Percentiles rank a stretch among this genome's conserved stretches.
phyloP scores from a whole-genome alignment of 2,329 filamentous ascomycete species.

The Pestalotiopsis sp. region DNA sequence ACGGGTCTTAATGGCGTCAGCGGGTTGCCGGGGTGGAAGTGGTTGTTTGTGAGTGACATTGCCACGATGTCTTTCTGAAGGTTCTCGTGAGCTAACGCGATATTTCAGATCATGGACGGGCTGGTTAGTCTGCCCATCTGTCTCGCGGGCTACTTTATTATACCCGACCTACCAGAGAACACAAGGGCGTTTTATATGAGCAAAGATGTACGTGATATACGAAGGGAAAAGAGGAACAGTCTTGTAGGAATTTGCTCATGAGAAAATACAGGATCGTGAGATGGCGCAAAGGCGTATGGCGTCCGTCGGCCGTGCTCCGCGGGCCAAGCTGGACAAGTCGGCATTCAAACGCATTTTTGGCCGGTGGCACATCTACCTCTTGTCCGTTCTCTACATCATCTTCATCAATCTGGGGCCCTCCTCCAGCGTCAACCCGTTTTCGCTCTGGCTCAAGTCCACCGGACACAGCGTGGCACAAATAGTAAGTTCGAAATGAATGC shows the following conservation, averaged over 20 bases:
- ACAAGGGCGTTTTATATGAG: slow-evolving; percentile 24
- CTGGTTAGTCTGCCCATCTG: slow-evolving; percentile 59
- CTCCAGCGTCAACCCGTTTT: slow-evolving; percentile 36
- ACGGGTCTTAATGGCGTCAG: slow-evolving; percentile 50
- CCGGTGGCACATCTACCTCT: slow-evolving; percentile 39
- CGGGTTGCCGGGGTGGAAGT: slow-evolving; percentile 55
- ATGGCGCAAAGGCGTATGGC: slow-evolving; percentile 23
- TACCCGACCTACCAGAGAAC: slow-evolving; percentile 25
- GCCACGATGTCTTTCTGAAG: not conserved
- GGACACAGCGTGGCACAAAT: slow-evolving; percentile 50
- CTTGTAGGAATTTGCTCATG: not conserved
- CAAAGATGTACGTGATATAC: slow-evolving; percentile 6
- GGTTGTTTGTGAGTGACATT: slow-evolving; percentile 45
- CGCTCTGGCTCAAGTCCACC: slow-evolving; percentile 43
- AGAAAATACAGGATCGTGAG: slow-evolving; percentile 19
- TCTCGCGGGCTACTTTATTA: slow-evolving; percentile 50
- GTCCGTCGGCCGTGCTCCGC: slow-evolving; percentile 22
- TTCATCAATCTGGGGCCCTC: slow-evolving; percentile 39
- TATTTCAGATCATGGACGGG: slow-evolving; percentile 50
- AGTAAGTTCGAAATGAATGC: slow-evolving; percentile 22
- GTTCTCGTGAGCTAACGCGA: not conserved
- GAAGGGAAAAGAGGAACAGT: not conserved
- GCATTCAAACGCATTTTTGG: slow-evolving; percentile 20
- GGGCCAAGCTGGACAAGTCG: slow-evolving; percentile 20
- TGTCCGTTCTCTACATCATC: slow-evolving; percentile 39